Evolutionary conservation across 2,329 filamentous ascomycete species (phyloP).

Genomic region (Hypomyces rosellus): DNA sequence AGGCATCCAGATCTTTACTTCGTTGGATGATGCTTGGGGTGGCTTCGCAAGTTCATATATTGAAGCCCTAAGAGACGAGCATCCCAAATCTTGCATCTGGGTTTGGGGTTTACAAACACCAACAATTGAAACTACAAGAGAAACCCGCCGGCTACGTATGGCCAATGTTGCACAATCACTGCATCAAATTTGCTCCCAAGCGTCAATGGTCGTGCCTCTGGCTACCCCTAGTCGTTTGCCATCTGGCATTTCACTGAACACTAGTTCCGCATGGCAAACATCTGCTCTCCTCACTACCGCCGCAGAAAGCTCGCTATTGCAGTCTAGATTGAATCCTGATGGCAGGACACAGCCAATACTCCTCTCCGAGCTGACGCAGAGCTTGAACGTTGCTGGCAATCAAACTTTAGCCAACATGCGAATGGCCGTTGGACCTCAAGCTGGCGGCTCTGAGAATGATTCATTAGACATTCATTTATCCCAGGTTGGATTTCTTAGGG

Average conservation of each 20-base stretch:
- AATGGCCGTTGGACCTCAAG: slow-evolving; percentile 48
- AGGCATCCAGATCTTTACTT: slow-evolving; percentile 70
- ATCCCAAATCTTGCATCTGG: slow-evolving; percentile 81
- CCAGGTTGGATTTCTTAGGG: slow-evolving; percentile 17
- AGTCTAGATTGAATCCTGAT: slow-evolving; percentile 57
- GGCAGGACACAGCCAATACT: slow-evolving; percentile 36
- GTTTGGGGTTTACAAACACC: slow-evolving; percentile 74
- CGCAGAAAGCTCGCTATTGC: slow-evolving; percentile 72
- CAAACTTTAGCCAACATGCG: slow-evolving; percentile 71
- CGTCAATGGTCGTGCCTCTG: slow-evolving; percentile 73
- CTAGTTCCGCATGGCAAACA: slow-evolving; percentile 67
- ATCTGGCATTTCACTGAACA: slow-evolving; percentile 52
- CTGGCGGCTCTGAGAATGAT: slow-evolving; percentile 22
- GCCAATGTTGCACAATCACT: slow-evolving; percentile 71
- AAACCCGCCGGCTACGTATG: slow-evolving; percentile 49
- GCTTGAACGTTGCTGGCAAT: slow-evolving; percentile 68
- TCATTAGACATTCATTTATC: slow-evolving; percentile 28
- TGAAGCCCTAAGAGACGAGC: slow-evolving; percentile 79
- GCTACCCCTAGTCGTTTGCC: slow-evolving; percentile 52
- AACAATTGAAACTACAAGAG: slow-evolving; percentile 45
- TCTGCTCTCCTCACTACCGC: slow-evolving; percentile 70
- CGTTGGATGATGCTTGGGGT: slow-evolving; percentile 73
- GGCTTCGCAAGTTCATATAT: slow-evolving; percentile 69
- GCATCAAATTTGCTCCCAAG: slow-evolving; percentile 59
- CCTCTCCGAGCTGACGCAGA: slow-evolving; percentile 57